phyloP scores from a whole-genome alignment of 768 basidiomycete species.

The Scleroderma bovista region DNA sequence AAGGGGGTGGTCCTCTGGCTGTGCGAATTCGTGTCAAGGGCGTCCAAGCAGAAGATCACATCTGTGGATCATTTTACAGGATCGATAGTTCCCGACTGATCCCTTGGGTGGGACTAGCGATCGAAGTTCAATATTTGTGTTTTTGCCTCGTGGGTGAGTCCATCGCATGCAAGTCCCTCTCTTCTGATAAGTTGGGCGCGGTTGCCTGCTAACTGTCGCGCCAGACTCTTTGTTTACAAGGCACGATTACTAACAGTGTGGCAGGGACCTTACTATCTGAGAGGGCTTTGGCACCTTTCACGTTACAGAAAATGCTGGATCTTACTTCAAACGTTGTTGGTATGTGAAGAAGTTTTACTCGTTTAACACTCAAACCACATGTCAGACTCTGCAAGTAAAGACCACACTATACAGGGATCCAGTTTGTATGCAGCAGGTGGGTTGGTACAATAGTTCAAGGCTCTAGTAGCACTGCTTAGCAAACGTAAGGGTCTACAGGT shows the following conservation, averaged over 20 bases:
- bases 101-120: constrained; percentile 8
- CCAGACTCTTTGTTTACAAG: neutral
- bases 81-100: neutral
- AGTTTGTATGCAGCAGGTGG: neutral
- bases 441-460: too few relatives aligned
- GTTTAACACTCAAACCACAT: neutral
- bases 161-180: neutral
- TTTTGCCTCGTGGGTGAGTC: neutral
- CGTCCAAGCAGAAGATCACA: constrained; percentile 31
- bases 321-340: neutral
- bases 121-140: constrained; percentile 21
- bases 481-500: too few relatives aligned
- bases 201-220: neutral
- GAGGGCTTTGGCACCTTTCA: neutral
- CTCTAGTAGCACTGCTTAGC: too few relatives aligned
- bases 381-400: neutral
- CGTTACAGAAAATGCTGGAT: neutral
- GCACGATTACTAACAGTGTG: neutral
- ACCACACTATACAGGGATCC: neutral
- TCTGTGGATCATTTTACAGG: constrained; percentile 28
- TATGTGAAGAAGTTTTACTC: neutral
- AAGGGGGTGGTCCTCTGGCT: constrained; percentile 40
- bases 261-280: neutral
- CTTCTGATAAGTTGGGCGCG: neutral
- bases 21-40: constrained; percentile 37